phyloP scores from a whole-genome alignment of 257 asterid species.

The Nicotiana noctiflora region DNA sequence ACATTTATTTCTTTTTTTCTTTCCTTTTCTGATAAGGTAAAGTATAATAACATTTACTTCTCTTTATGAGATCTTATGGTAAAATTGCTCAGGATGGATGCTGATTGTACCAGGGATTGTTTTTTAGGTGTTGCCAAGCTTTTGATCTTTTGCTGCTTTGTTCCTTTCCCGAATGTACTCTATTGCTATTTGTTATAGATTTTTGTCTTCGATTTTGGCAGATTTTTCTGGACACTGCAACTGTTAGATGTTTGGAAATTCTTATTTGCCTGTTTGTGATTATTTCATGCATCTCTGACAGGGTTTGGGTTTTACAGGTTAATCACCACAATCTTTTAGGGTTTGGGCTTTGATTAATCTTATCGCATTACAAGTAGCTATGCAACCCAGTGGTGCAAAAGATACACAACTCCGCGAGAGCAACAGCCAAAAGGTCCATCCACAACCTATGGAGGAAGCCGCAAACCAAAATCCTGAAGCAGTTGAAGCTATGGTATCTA shows the following conservation, averaged over 20 bases:
- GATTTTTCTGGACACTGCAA: not conserved
- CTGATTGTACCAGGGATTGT: not conserved
- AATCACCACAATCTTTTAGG: conserved; percentile 7
- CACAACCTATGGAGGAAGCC: conserved; percentile 98
- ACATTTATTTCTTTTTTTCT: not conserved
- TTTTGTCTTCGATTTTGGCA: not conserved
- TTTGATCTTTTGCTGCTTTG: not conserved
- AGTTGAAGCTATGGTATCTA: conserved; percentile 74
- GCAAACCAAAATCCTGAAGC: conserved; percentile 84
- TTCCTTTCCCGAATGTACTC: not conserved
- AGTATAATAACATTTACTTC: too few species aligned
- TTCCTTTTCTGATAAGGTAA: too few species aligned
- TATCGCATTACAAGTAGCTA: conserved; percentile 53
- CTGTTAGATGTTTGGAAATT: not conserved
- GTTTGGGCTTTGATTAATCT: conserved; percentile 18
- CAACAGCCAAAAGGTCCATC: conserved; percentile 96
- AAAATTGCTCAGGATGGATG: not conserved
- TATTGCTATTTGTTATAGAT: not conserved
- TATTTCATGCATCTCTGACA: conserved; percentile 10
- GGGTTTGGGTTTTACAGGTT: conserved; percentile 10
- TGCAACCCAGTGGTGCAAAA: conserved; percentile 88
- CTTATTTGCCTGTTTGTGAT: not conserved
- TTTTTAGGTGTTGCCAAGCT: not conserved
- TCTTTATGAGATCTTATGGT: not conserved
- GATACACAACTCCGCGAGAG: conserved; percentile 93